Base-by-base conservation (phyloP, 2,329 filamentous ascomycete genomes). In the Penicillium hordei region DNA sequence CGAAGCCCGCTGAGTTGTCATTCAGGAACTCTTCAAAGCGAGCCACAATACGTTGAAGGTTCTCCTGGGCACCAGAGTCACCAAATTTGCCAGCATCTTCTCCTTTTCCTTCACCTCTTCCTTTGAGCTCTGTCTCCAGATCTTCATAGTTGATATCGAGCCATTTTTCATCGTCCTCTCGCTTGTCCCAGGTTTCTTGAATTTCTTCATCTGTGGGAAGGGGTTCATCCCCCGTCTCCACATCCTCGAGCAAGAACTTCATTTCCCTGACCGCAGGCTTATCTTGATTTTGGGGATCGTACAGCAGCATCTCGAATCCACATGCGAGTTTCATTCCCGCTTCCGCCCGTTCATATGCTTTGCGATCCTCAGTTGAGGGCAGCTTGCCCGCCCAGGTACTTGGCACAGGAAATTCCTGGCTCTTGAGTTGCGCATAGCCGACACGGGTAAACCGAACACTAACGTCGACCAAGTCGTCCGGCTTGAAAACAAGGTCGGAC, bases 11-110 rank as follows among this genome's bases (percentile, higher is more conserved):
- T 45, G 83, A 83, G 12, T 95, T 89, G 66, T 97, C 91, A 55
- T 95, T 90, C 45, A 99, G 76, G 66, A 99, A 97, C 13, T 89
- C 82, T 69, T 97, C 92, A 68, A 99, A 97, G n/a, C 91, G 86
- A 46, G 90, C 89, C 0, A 99, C 94, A 72, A 97, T 96, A 69
- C 93, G 93, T 53, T 89, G 87, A 23, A 99, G 79, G 70, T 96
- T 79, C 62, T 77, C 75, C 52, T 80, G 73, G 1, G 77, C 71
- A 8, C 69, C 71, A 39, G 76, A 75, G 44, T 78, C 76, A n/a
- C 79, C 79, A 65, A 82, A 81, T 9, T 67, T 68, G 1, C 74
- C 75, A 7, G 46, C 48, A 23, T 48, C 61, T 4, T 63, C 66
- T 13, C 52, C 61, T 44, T 69, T 60, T 17, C 57, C 65, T 46